Percentiles rank a stretch among this genome's conserved stretches.
Conservation (phyloP, 2,329 filamentous ascomycete genomes). For the Venturia oleaginea region DNA sequence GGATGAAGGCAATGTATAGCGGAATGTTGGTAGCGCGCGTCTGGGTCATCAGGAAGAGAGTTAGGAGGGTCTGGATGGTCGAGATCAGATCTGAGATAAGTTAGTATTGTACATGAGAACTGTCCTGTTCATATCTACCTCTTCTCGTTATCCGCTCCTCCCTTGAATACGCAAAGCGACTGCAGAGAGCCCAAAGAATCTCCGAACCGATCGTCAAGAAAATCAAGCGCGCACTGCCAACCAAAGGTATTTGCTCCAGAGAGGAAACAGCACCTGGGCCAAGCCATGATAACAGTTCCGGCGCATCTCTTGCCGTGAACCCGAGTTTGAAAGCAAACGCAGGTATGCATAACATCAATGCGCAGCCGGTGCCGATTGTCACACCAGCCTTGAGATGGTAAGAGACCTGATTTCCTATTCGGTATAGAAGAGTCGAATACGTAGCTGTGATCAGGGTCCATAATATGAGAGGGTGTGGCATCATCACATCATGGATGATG, state of each 20-base stretch:
- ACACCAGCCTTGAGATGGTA: slow-evolving; percentile 16
- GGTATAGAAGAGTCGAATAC: slow-evolving; percentile 50
- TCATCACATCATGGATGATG: slow-evolving; percentile 64
- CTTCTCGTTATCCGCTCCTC: slow-evolving; percentile 18
- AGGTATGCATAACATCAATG: slow-evolving; percentile 9
- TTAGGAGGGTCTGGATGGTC: slow-evolving; percentile 51
- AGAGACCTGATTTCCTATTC: slow-evolving; percentile 18
- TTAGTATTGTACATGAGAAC: neutral
- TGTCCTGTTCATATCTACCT: neutral
- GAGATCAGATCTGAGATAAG: neutral
- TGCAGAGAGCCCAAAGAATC: slow-evolving; percentile 19
- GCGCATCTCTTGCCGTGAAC: slow-evolving; percentile 80
- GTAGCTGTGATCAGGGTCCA: slow-evolving; percentile 65
- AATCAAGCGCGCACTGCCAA: slow-evolving; percentile 26
- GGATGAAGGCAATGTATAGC: slow-evolving; percentile 65
- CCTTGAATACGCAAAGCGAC: slow-evolving; percentile 1
- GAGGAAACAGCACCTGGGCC: slow-evolving; percentile 36
- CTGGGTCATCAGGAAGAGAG: slow-evolving; percentile 77
- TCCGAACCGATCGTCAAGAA: slow-evolving; percentile 23
- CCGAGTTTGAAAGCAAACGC: slow-evolving; percentile 77
- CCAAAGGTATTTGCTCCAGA: slow-evolving; percentile 32
- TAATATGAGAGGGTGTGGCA: slow-evolving; percentile 54
- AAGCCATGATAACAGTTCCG: slow-evolving; percentile 54
- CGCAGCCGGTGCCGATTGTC: slow-evolving; percentile 6
- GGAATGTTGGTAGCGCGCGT: slow-evolving; percentile 79